Evolutionary conservation across 345 rosid genomes (phyloP), one percentile per base, ranked within the genome.

Genomic region (Citrus maxima): DNA sequence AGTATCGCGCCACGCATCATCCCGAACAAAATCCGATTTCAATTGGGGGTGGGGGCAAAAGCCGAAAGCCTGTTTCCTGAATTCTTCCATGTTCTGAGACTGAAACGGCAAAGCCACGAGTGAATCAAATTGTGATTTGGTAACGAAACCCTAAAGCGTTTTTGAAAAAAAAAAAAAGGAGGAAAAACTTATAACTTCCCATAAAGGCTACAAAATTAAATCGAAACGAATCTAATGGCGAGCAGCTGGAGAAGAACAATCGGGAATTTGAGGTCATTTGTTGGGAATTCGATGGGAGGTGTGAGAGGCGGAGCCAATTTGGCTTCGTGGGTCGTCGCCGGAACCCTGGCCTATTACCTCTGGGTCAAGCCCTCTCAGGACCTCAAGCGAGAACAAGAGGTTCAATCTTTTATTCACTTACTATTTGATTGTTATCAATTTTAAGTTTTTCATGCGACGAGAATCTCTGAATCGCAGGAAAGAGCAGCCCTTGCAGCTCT

Each of bases 281-380:
- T 90, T 16, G 92, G 92, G 64, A 94, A 96, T 51, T 88, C 97
- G 35, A 83, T 88, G 93, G 98, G 99, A 58, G 99, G 99, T 38
- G 88, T 94, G 2, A 79, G 97, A 76, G 98, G 99, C 51, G 85
- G 91, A 42, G 80, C 84, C 73, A 96, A 80, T 74, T 70, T 93
- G 6, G 98, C 98, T 38, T 94, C 99, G 12, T 96, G 99, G 98
- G 80, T 85, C 28, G 97, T 96, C 34, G 98, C 98, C 2, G 97
- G 99, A 70, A 90, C 97, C 59, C 85, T 96, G 28, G 99, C 99
- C 3, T 96, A 94, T 80, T 91, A 81, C 82, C 95, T 96, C 64
- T 96, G 99, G 98, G 84, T 96, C 72, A 94, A 93, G 82, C 99
- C 99, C 30, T 80, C 97, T 64, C 98, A 88, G 12, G 99, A 94